Evolutionary conservation across 768 basidiomycete genomes (phyloP).

Genomic region (Lentinula lateritia): DNA sequence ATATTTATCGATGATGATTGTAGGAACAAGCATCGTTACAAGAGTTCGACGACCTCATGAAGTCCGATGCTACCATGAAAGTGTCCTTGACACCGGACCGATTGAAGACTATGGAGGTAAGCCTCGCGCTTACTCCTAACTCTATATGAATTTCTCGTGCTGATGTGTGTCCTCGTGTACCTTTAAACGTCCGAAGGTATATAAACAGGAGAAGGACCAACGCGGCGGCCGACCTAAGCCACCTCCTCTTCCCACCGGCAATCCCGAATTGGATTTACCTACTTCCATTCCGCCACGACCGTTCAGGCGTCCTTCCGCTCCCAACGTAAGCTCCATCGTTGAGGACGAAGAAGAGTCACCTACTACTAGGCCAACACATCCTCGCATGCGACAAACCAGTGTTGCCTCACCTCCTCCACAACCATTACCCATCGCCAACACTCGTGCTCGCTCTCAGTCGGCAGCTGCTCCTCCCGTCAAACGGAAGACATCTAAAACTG

Average conservation of each 20-base stretch:
- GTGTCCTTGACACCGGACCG: constrained; percentile 94
- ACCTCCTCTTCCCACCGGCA: constrained; percentile 26
- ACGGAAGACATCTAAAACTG: constrained; percentile 24
- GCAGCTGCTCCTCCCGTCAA: constrained; percentile 18
- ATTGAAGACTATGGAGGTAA: constrained; percentile 88
- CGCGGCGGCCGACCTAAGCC: constrained; percentile 32
- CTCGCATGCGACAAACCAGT: constrained; percentile 42
- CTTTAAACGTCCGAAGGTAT: constrained; percentile 34
- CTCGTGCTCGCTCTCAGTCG: constrained; percentile 27
- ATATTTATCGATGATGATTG: constrained; percentile 10
- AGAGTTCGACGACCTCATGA: constrained; percentile 93
- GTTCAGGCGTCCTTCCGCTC: constrained; percentile 38
- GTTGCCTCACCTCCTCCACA: constrained; percentile 32
- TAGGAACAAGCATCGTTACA: constrained; percentile 55
- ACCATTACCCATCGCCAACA: constrained; percentile 19
- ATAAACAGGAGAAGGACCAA: constrained; percentile 70
- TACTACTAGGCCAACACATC: constrained; percentile 20
- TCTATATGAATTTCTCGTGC: neutral
- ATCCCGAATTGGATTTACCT: constrained; percentile 25
- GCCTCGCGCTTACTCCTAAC: constrained; percentile 23
- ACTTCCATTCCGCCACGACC: constrained; percentile 23
- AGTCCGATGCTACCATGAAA: constrained; percentile 87
- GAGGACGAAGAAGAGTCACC: constrained; percentile 59
- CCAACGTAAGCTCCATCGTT: constrained; percentile 57
- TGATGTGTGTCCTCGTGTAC: constrained; percentile 11